Evolutionary conservation across 495 filamentous ascomycete genomes (phyloP).

Genomic region (Aspergillus incahuasiensis): DNA sequence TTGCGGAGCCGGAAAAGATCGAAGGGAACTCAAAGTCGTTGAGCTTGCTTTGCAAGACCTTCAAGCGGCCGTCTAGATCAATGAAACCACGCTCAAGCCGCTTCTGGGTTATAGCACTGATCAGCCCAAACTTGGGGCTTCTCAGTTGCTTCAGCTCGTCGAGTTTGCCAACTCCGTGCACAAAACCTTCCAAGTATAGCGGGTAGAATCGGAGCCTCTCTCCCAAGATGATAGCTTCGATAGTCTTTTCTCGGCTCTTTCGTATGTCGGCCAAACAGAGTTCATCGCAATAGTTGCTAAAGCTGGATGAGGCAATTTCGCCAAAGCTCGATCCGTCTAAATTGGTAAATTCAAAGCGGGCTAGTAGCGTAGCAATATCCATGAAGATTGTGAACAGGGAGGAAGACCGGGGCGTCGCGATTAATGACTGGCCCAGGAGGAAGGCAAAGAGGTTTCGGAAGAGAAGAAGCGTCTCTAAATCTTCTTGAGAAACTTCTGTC

Average conservation of each 20-base stretch:
- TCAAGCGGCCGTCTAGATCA: constrained; percentile 66
- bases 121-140: constrained; percentile 61
- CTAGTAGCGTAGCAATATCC: constrained; percentile 61
- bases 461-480: constrained; percentile 65
- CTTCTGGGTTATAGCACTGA: constrained; percentile 67
- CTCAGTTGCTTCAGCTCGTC: constrained; percentile 64
- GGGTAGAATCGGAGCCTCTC: constrained; percentile 77
- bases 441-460: constrained; percentile 92
- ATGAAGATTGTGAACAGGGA: constrained; percentile 72
- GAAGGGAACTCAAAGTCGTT: constrained; percentile 87
- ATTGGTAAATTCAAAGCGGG: constrained; percentile 73
- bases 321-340: constrained; percentile 78
- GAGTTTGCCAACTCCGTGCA: constrained; percentile 89
- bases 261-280: constrained; percentile 74
- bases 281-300: constrained; percentile 72
- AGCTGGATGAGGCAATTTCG: constrained; percentile 69
- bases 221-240: constrained; percentile 82
- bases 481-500: constrained; percentile 43
- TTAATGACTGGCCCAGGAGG: constrained; percentile 70
- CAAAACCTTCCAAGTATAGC: constrained; percentile 86
- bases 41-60: constrained; percentile 62
- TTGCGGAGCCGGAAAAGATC: constrained; percentile 82
- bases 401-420: constrained; percentile 64
- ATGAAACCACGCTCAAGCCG: constrained; percentile 76
- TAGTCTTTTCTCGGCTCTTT: constrained; percentile 78